These are phyloP conservation scores for Apophysomyces sp. DNA, from an alignment of 371 early-diverging fungal species.

Conservation along the genomic window DNA sequence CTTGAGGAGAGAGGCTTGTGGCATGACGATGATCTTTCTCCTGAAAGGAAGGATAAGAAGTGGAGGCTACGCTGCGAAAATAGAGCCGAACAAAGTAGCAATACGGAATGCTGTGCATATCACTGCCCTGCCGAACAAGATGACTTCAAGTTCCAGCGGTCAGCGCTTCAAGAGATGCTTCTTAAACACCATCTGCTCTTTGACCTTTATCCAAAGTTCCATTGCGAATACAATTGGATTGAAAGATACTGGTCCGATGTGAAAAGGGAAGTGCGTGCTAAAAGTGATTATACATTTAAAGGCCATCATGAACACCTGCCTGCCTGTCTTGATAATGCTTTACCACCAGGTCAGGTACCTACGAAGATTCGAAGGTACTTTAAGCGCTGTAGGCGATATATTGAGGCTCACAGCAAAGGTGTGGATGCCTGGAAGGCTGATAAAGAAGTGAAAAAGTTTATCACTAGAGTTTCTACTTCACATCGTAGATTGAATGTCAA, in stretches of 20 bases:
- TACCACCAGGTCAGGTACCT: no score
- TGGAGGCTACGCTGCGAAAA: not conserved
- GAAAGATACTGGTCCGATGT: no score
- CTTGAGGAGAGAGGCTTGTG: not conserved
- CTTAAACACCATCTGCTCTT: no score
- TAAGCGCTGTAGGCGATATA: not conserved
- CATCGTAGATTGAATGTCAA: no score
- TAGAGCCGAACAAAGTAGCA: not conserved
- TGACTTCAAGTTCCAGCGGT: no score
- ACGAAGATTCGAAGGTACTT: conserved; percentile 1
- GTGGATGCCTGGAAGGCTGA: not conserved
- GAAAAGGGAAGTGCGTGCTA: not conserved
- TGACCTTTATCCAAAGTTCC: no score
- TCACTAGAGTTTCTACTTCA: no score
- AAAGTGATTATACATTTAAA: not conserved
- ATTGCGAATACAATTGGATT: no score
- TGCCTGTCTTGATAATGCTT: not conserved
- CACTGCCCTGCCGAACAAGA: not conserved
- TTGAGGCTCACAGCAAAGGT: conserved; percentile 1
- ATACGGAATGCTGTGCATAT: not conserved
- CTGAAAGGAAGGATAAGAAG: not conserved
- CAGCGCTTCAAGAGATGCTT: no score
- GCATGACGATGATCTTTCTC: not conserved
- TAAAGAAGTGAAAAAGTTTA: conserved; percentile 2
- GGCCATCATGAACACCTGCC: not conserved